phyloP scores from a whole-genome alignment of 345 rosid genomes.

The Durio zibethinus region DNA sequence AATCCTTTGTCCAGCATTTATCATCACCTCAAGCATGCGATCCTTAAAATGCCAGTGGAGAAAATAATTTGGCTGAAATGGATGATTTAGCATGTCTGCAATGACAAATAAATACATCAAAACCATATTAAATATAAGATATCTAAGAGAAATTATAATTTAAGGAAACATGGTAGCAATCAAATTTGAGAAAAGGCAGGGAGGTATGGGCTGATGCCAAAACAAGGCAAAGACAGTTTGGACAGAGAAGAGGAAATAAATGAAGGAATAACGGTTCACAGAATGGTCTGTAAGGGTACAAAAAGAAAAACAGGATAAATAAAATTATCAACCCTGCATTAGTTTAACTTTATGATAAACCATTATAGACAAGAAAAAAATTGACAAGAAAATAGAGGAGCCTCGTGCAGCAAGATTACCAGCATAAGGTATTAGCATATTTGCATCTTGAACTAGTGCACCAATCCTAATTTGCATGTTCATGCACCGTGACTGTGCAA shows the following conservation, averaged over 20 bases:
- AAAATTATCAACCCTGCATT: background rate
- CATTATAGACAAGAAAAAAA: background rate
- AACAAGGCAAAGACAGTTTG: background rate
- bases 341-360: background rate
- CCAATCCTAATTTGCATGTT: conserved; percentile 79
- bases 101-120: conserved; percentile 6
- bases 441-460: conserved; percentile 77
- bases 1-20: conserved; percentile 80
- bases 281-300: background rate
- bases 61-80: conserved; percentile 87
- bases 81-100: conserved; percentile 94
- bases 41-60: conserved; percentile 94
- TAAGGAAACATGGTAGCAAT: background rate
- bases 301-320: background rate
- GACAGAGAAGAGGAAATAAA: background rate
- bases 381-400: background rate
- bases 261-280: background rate
- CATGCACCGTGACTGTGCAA: conserved; percentile 83
- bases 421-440: conserved; percentile 93
- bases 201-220: background rate
- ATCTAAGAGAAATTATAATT: background rate
- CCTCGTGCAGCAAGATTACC: conserved; percentile 39
- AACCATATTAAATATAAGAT: background rate
- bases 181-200: background rate
- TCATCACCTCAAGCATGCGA: conserved; percentile 95